Percentiles rank a stretch among this genome's conserved stretches.
These are phyloP conservation scores for Hanseniaspora vineae DNA, from an alignment of 805 yeast species.

Conservation along the genomic window DNA sequence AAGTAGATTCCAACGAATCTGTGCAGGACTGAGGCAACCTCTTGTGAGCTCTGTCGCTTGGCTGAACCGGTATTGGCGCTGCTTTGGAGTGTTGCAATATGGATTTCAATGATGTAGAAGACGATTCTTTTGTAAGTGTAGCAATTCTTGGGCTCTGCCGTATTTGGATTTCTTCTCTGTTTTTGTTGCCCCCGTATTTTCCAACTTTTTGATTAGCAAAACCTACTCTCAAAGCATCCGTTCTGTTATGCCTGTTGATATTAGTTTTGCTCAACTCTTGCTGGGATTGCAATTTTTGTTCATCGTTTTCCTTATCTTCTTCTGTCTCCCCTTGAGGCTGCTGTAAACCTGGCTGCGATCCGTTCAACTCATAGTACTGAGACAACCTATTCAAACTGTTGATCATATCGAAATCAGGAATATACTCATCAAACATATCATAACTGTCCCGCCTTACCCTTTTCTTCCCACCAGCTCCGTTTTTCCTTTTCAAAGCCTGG, in stretches of 20 bases:
- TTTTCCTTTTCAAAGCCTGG: not conserved
- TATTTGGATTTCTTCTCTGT: no score
- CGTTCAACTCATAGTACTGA: slow-evolving; percentile 10
- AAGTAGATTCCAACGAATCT: not conserved
- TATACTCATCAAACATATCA: slow-evolving; percentile 65
- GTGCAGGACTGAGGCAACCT: not conserved
- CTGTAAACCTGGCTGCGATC: slow-evolving; percentile 3
- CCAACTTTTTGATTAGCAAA: no score
- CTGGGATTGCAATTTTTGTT: no score
- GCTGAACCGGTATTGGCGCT: not conserved
- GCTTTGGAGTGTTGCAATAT: slow-evolving; percentile 3
- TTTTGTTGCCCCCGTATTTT: no score
- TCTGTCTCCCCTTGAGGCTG: no score
- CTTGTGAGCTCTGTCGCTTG: not conserved
- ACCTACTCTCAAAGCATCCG: no score
- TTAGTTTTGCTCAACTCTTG: no score
- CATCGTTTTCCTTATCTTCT: no score
- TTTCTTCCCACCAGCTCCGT: not conserved
- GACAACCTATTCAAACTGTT: slow-evolving; percentile 38
- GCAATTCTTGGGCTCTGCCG: no score
- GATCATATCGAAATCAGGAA: slow-evolving; percentile 57
- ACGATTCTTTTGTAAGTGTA: not conserved
- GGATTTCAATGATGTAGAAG: not conserved
- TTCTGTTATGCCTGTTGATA: no score
- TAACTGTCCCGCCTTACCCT: slow-evolving; percentile 6